phyloP scores from a whole-genome alignment of 768 basidiomycete genomes.

The Floccularia luteovirens region DNA sequence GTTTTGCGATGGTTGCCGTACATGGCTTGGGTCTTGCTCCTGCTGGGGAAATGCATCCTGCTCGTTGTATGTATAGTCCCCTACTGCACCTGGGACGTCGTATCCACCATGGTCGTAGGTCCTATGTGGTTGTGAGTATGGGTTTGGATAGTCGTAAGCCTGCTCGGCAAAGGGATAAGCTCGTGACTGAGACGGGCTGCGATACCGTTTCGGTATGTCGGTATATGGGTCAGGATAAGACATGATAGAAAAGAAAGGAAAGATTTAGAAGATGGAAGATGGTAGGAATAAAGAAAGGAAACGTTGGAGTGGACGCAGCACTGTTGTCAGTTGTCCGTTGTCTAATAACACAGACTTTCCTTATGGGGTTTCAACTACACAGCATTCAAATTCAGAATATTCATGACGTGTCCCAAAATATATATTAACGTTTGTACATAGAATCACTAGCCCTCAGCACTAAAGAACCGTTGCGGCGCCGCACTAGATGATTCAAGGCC shows the following conservation, averaged over 20 bases:
- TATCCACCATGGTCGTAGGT: slow-evolving; percentile 44
- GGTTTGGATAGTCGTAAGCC: slow-evolving; percentile 24
- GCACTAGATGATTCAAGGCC: too few relatives aligned
- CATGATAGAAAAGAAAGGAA: background rate
- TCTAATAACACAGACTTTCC: background rate
- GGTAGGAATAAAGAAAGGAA: background rate
- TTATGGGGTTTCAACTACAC: background rate
- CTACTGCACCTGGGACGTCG: slow-evolving; percentile 22
- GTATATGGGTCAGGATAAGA: slow-evolving; percentile 50
- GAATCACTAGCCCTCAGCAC: too few relatives aligned
- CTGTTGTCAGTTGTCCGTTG: background rate
- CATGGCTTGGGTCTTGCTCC: background rate
- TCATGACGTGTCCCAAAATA: background rate
- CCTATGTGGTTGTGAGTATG: slow-evolving; percentile 43
- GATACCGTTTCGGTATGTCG: slow-evolving; percentile 12
- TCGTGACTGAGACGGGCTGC: slow-evolving; percentile 8
- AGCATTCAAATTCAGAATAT: background rate
- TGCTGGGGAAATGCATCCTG: slow-evolving; percentile 4
- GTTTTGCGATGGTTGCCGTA: background rate
- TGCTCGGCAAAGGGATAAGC: background rate
- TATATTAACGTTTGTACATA: too few relatives aligned
- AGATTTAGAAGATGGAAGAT: background rate
- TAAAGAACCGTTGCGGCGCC: too few relatives aligned
- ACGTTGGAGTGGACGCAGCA: background rate
- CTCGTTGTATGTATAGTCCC: slow-evolving; percentile 32